Base-by-base conservation (phyloP, 1,139 yeast species). In the Trichomonascaceae sp. region DNA sequence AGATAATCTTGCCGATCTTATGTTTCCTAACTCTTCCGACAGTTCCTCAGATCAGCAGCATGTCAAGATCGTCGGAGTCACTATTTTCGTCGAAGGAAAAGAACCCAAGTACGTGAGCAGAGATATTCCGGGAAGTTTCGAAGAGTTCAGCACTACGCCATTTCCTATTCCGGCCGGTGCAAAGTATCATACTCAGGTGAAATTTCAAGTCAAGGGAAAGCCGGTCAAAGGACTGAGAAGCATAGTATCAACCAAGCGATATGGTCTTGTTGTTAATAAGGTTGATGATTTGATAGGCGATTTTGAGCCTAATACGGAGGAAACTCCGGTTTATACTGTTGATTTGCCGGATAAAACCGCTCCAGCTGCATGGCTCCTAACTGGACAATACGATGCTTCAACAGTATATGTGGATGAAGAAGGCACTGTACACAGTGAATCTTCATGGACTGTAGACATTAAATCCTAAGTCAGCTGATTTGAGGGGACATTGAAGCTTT, bases 381-480 rank as follows among this genome's bases (percentile, higher is more conserved):
- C 97, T 70, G 96, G 97, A 49, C 78, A 81, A 55, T 91, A 88
- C 72, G 80, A 84, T 51, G 96, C 96, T 19, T 77, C 81, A 45
- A 84, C 95, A 24, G 87, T 85, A 70, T 90, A 90, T 66, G 78
- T 87, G 51, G 97, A 91, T 66, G 97, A 91, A 70, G 98, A 91
- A 70, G 83, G 84, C 64, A 79, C 76, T 43, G 80, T 78, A 51
- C 96, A 89, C 68, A 77, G 88, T 70, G 77, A 81, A 44, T 77
- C 89, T 63, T 88, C 93, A 53, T 91, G 97, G 97, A 81, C 85
- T 61, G 88, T 90, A 66, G 85, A 85, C 62, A 88, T 91, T 57
- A 81, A 13, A 13, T 2, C 41, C n/a, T n/a, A n/a, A n/a, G n/a
- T n/a, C n/a, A n/a, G n/a, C n/a, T n/a, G n/a, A n/a, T n/a, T n/a